phyloP scores from a whole-genome alignment of 225 moss, liverwort and hornwort species.

The Sphagnum contortum region DNA sequence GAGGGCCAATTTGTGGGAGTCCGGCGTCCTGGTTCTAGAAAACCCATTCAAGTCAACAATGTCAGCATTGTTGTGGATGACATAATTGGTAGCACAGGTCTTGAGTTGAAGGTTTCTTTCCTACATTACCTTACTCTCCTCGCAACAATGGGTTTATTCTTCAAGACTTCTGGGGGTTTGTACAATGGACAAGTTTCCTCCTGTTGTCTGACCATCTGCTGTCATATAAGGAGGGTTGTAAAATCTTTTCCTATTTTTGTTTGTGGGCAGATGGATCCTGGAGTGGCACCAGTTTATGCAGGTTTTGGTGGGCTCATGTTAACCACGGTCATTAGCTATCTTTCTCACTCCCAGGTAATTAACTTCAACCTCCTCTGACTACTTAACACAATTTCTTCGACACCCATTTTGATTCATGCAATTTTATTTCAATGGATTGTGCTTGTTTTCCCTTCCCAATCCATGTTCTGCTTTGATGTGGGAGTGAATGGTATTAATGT shows the following conservation, averaged over 20 bases:
- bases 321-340: constrained; percentile 79
- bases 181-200: too few relatives aligned
- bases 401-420: neutral
- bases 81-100: constrained; percentile 83
- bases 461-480: too few relatives aligned
- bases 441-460: too few relatives aligned
- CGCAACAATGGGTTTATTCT: neutral
- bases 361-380: neutral
- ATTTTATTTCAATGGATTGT: too few relatives aligned
- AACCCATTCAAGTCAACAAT: constrained; percentile 50
- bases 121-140: neutral
- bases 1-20: constrained; percentile 87
- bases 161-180: neutral
- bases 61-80: constrained; percentile 70
- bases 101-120: constrained; percentile 63
- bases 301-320: constrained; percentile 93
- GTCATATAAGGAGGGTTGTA: neutral
- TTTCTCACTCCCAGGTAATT: constrained; percentile 82
- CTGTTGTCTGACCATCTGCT: too few relatives aligned
- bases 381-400: neutral
- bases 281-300: constrained; percentile 80
- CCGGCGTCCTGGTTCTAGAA: constrained; percentile 76
- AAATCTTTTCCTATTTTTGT: neutral
- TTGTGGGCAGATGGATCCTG: constrained; percentile 59
- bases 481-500: too few relatives aligned